phyloP scores from a whole-genome alignment of 768 basidiomycete genomes.

The Leccinum subtestaceum region DNA sequence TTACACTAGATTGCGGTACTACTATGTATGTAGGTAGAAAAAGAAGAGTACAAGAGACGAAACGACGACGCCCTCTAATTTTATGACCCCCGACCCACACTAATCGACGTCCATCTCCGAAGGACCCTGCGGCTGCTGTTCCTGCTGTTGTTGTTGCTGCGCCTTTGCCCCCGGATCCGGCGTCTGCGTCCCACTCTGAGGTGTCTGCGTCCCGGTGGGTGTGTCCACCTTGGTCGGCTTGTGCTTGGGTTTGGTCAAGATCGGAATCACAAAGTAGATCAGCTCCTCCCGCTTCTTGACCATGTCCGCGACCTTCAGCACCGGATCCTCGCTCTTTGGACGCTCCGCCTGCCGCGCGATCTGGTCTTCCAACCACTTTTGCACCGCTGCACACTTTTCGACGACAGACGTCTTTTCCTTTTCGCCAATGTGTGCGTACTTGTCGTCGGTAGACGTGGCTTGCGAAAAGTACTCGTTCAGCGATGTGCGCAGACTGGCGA shows the following conservation, averaged over 20 bases:
- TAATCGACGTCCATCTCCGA: constrained; percentile 88
- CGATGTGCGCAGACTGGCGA: constrained; percentile 78
- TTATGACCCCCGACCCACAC: constrained; percentile 2
- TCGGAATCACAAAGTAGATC: constrained; percentile 84
- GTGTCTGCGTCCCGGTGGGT: constrained; percentile 62
- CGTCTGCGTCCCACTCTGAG: constrained; percentile 60
- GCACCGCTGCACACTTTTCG: constrained; percentile 85
- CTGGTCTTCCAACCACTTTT: constrained; percentile 97
- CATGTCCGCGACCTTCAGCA: constrained; percentile 79
- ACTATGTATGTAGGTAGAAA: constrained; percentile 13
- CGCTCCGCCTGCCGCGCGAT: constrained; percentile 82
- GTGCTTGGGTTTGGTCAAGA: constrained; percentile 91
- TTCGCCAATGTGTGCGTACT: constrained; percentile 84
- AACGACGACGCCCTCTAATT: not conserved
- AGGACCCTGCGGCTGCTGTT: constrained; percentile 40
- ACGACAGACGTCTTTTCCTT: constrained; percentile 84
- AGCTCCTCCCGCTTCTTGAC: constrained; percentile 90
- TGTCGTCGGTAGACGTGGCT: constrained; percentile 82
- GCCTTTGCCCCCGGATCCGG: constrained; percentile 45
- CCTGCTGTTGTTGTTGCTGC: constrained; percentile 22
- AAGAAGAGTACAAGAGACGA: not conserved
- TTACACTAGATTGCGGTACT: constrained; percentile 9
- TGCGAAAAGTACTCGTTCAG: constrained; percentile 83
- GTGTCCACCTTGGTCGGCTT: constrained; percentile 64
- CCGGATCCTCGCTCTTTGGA: constrained; percentile 84